Base-by-base conservation (phyloP, 805 yeast species). In the Wickerhamomyces strasburgensis region DNA sequence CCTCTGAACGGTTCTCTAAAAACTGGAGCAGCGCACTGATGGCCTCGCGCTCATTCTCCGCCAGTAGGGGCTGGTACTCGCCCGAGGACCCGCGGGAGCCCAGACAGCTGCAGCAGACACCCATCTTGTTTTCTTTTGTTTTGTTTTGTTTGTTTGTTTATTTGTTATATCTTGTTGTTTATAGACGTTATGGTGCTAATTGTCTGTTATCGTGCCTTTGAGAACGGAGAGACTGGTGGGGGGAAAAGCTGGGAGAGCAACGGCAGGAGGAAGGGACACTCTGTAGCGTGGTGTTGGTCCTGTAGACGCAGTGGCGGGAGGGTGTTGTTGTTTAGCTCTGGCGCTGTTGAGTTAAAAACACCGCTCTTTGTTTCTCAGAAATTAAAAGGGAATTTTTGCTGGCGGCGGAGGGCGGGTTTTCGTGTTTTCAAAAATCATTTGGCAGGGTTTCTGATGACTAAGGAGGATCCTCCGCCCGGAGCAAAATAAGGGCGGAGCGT, bases 31-130 rank as follows among this genome's bases (percentile, higher is more conserved):
- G 69, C 3, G 90, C 85, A 6, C 96, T 80, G 32, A 93, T 95
- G 21, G 98, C 98, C 52, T 87, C 96, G 43, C 98, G 75, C 65
- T 93, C 98, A 57, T 90, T 88, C 54, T 93, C 98, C 9, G 96
- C 97, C 39, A 93, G 67, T 36, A 86, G 68, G 27, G 90, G 95
- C 44, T 84, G 90, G 65, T 74, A 81, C 44, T 74, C 65, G 6
- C 33, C 31, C 14, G 39, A 35, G 27, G 19, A 31, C 11, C 35
- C 37, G 30, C 42, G 44, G 21, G 44, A 42, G 18, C 43, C 30
- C 15, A 47, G 42, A 21, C 47, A 47, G 33, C 51, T 45, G 51
- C 51, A 47, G 17, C 49, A 45, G 42, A 47, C 27, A 29, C 51
- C 51, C 51, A 47, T 47, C 30, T 14, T 38, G 15, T 11, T 21